Conservation (phyloP, 2,329 filamentous ascomycete species). For the Xylaria sp. region DNA sequence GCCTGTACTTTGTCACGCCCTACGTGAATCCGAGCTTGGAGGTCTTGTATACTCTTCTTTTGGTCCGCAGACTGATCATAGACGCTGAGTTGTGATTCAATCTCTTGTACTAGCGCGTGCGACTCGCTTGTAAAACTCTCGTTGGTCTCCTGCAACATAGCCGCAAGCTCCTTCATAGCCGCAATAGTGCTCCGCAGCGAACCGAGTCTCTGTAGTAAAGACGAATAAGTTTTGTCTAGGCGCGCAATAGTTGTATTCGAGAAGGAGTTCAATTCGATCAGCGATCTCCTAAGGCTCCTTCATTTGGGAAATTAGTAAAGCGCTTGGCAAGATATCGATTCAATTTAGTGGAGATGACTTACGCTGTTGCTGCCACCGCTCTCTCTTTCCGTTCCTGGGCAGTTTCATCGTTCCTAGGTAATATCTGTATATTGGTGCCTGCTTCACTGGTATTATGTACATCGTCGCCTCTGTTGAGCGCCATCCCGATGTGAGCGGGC, state of each 20-base stretch:
- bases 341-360: slow-evolving; percentile 40
- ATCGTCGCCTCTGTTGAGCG: slow-evolving; percentile 48
- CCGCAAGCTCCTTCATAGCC: slow-evolving; percentile 74
- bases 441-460: slow-evolving; percentile 38
- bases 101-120: slow-evolving; percentile 67
- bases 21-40: slow-evolving; percentile 70
- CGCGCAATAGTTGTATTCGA: slow-evolving; percentile 71
- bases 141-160: slow-evolving; percentile 67
- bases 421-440: slow-evolving; percentile 34
- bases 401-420: slow-evolving; percentile 53
- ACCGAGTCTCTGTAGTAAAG: slow-evolving; percentile 75
- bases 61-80: slow-evolving; percentile 74
- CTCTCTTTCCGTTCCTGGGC: slow-evolving; percentile 56
- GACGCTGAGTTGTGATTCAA: slow-evolving; percentile 67
- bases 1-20: slow-evolving; percentile 69
- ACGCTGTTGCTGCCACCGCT: slow-evolving; percentile 56
- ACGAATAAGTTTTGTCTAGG: slow-evolving; percentile 80
- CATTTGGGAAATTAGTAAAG: slow-evolving; percentile 41
- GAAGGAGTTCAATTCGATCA: slow-evolving; percentile 66
- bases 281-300: slow-evolving; percentile 64
- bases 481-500: slow-evolving; percentile 57
- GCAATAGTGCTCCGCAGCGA: slow-evolving; percentile 72
- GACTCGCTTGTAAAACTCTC: slow-evolving; percentile 70
- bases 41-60: slow-evolving; percentile 68
- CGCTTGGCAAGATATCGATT: background rate